Evolutionary conservation across 257 asterid species (phyloP), one percentile per base, ranked within the genome.

Genomic region (Coffea canephora): DNA sequence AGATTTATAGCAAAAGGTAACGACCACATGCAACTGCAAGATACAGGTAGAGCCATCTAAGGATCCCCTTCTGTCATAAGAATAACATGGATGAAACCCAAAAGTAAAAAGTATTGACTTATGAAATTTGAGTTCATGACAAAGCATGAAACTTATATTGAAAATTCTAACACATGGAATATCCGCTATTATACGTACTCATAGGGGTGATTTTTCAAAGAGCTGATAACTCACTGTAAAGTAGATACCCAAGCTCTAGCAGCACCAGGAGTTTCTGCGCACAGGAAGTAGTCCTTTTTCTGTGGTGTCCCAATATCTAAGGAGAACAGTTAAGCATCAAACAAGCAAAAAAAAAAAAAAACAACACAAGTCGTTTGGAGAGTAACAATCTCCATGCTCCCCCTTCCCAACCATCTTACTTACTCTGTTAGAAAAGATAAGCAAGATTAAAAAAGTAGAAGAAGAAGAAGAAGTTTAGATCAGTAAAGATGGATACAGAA

Each of bases 281-380:
- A 95, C 23, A 95, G 93, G 86, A 93, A 95, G 84, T 92, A 90
- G 82, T 95, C 99, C 80, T 88, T 90, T 83, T 83, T 93, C 87
- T 93, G 99, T 12, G 99, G 99, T 57, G 99, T 95, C 79, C 99
- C 99, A 87, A 95, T 93, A 87, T 95, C 99, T 95, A 89, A 61
- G 79, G 59, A 83, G 75, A 46, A 72, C 49, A 71, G 92, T 90
- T 85, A 55, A 93, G 93, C 69, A 84, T 76, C 59, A 59, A 82
- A 74, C 77, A 78, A 67, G 73, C 45, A 65, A 83, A 78, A 52
- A 80, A 31, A 31, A 31, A 31, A 31, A 31, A 31, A 31, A 31
- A 31, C 1, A 67, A 70, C 61, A 50, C 34, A 54, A 82, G 59
- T 69, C 67, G 52, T 23, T 55, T 39, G 62, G 67, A 79, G 77